Percentiles rank a stretch among this genome's conserved stretches.
phyloP scores from a whole-genome alignment of 805 yeast genomes.

The Candida nemodendra region DNA sequence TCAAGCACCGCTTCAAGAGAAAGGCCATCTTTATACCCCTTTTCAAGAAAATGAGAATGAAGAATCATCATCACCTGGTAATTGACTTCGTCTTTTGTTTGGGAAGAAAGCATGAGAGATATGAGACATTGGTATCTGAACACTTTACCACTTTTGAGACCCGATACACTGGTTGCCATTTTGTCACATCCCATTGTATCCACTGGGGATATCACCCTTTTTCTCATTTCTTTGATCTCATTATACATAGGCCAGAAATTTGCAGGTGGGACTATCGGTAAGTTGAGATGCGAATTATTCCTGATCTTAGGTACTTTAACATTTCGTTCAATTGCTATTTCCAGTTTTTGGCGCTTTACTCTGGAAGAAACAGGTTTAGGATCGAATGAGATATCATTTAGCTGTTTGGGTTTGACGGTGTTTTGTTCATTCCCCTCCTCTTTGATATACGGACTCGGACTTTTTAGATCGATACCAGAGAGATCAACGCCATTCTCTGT shows the following conservation, averaged over 20 bases:
- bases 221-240: slow-evolving; percentile 65
- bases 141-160: slow-evolving; percentile 35
- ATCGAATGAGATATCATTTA: too few species aligned
- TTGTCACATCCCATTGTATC: slow-evolving; percentile 85
- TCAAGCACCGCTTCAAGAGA: slow-evolving; percentile 52
- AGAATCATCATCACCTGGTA: slow-evolving; percentile 66
- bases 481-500: too few species aligned
- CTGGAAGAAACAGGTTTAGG: too few species aligned
- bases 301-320: too few species aligned
- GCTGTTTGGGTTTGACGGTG: too few species aligned
- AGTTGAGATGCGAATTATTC: too few species aligned
- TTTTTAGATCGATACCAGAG: too few species aligned
- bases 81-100: slow-evolving; percentile 87
- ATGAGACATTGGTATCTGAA: slow-evolving; percentile 73
- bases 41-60: slow-evolving; percentile 44
- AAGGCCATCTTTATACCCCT: slow-evolving; percentile 48
- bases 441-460: too few species aligned
- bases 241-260: slow-evolving; percentile 57
- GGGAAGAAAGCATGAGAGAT: slow-evolving; percentile 84
- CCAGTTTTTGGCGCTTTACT: too few species aligned
- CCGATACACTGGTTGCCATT: slow-evolving; percentile 45
- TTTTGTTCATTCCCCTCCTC: too few species aligned
- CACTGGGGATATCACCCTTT: slow-evolving; percentile 72
- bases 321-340: not conserved
- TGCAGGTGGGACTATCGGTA: slow-evolving; percentile 25